Evolutionary conservation across 768 basidiomycete genomes (phyloP).

Genomic region (Leccinum rimulosum): DNA sequence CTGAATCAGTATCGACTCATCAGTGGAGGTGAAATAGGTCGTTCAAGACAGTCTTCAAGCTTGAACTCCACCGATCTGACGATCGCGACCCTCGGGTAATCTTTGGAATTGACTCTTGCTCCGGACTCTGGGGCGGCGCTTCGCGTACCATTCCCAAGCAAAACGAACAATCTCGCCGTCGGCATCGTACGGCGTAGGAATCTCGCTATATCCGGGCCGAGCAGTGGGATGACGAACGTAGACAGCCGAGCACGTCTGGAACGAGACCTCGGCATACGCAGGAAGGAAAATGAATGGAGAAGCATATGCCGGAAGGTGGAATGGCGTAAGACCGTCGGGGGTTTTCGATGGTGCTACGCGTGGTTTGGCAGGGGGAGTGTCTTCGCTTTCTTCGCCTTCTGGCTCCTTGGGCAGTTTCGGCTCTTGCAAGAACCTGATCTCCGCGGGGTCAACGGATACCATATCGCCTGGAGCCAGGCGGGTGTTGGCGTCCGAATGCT

Average conservation of each 20-base stretch:
- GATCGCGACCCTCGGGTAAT: conserved; percentile 63
- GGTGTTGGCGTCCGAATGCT: conserved; percentile 85
- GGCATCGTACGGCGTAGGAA: conserved; percentile 93
- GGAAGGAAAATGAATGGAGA: conserved; percentile 94
- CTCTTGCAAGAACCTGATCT: conserved; percentile 69
- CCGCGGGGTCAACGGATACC: conserved; percentile 81
- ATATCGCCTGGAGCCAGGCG: conserved; percentile 93
- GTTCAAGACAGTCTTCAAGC: neutral
- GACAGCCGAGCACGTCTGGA: conserved; percentile 83
- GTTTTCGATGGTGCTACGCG: conserved; percentile 1
- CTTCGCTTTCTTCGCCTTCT: conserved; percentile 4
- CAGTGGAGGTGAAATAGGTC: neutral
- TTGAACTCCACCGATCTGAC: conserved; percentile 25
- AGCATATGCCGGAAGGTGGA: conserved; percentile 83
- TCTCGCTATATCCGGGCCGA: conserved; percentile 92
- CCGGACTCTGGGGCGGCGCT: conserved; percentile 64
- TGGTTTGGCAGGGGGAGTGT: neutral
- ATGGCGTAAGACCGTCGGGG: conserved; percentile 53
- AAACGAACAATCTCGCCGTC: conserved; percentile 90
- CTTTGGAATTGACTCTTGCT: conserved; percentile 59
- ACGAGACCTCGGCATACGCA: conserved; percentile 83
- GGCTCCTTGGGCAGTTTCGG: conserved; percentile 19
- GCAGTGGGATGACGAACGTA: conserved; percentile 97
- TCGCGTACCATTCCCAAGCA: conserved; percentile 95
- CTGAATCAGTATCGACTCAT: neutral